Base-by-base conservation (phyloP, 306 rosid genomes). In the Macrotyloma uniflorum region DNA sequence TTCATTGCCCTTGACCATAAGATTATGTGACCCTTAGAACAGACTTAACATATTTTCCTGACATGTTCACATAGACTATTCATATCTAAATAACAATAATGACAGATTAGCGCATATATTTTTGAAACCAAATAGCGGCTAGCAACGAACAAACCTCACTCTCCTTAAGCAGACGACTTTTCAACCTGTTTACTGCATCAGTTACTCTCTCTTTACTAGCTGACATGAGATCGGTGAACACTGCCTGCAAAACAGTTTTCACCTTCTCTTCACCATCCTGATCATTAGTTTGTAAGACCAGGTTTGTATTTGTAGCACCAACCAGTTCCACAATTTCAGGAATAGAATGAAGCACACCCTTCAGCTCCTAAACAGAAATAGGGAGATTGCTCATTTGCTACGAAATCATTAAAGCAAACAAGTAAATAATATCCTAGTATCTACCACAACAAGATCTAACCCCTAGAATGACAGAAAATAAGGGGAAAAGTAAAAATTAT, bases 191-290 rank as follows among this genome's bases (percentile, higher is more conserved):
- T 10, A 89, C 87, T 23, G 76, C 88, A 67, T 82, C 83, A 6
- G 88, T 70, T 24, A 95, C 85, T 73, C 20, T 69, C 23, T 82
- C 93, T 84, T 89, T 79, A 80, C 86, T 75, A 33, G 95, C 93
- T 28, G 93, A 88, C 99, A 95, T 95, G 74, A 95, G 91, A 78
- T 73, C 81, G 47, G 99, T 92, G 81, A 93, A 95, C 78, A 83
- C 82, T 35, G 79, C 79, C 71, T 65, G 87, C 79, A 95, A 74
- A 82, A 85, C 87, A 85, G 88, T 75, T 79, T 85, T 93, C 20
- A 82, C 83, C 61, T 82, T 83, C 65, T 80, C 90, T 78, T 91
- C 89, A 55, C 23, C 91, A 67, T 86, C 90, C 72, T 74, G 80
- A 67, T 86, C 88, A 69, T 79, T 81, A 62, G 82, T 70, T 26